phyloP scores from a whole-genome alignment of 2,329 filamentous ascomycete species.

The Didymella sp. region DNA sequence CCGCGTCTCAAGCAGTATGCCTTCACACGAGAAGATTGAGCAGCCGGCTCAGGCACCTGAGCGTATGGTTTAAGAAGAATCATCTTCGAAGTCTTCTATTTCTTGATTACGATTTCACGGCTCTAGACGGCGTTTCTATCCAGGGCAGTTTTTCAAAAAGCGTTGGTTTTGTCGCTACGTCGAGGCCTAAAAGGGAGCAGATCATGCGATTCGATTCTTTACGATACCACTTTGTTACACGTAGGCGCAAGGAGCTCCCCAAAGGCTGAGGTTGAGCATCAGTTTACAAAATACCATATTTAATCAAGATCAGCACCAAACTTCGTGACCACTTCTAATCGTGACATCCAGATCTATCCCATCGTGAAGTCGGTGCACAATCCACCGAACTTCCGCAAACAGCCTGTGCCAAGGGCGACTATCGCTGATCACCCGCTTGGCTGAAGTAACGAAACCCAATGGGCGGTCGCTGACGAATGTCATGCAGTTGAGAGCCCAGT shows the following conservation, averaged over 20 bases:
- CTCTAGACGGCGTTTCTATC: not conserved
- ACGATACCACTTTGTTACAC: conserved; percentile 11
- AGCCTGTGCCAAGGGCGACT: not conserved
- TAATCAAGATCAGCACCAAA: conserved; percentile 6
- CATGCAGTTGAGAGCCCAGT: conserved; percentile 1
- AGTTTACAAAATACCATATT: conserved; percentile 29
- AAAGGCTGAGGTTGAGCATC: conserved; percentile 37
- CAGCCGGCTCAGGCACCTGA: conserved; percentile 24
- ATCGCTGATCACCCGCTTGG: conserved; percentile 9
- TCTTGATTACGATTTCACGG: not conserved
- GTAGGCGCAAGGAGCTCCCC: conserved; percentile 45
- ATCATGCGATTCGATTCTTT: conserved; percentile 11
- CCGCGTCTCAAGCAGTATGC: conserved; percentile 7
- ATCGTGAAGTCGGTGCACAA: not conserved
- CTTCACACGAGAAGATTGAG: conserved; percentile 22
- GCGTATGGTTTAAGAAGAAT: conserved; percentile 21
- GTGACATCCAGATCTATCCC: not conserved
- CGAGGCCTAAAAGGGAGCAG: not conserved
- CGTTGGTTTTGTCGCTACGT: not conserved
- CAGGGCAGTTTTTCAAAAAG: not conserved
- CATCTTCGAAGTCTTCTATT: not conserved
- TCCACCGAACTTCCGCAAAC: conserved; percentile 3
- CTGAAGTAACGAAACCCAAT: conserved; percentile 2
- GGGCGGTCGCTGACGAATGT: conserved; percentile 10
- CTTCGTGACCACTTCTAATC: not conserved